A percentile compares a stretch with the other conserved stretches of the same genome.
phyloP scores from a whole-genome alignment of 2,329 filamentous ascomycete species.

The Microdochium paspali region DNA sequence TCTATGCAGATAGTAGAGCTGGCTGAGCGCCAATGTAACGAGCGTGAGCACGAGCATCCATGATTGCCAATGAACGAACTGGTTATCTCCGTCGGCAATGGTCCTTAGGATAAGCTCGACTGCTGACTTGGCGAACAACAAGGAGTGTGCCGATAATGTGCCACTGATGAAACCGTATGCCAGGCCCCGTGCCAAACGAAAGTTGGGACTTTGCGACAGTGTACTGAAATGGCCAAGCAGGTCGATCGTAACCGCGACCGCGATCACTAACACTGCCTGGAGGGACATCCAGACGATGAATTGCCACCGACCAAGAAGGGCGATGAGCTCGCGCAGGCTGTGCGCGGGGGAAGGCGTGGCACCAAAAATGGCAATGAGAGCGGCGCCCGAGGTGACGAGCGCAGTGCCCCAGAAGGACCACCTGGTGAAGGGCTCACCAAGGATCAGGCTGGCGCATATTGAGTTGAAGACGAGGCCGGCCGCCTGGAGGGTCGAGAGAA shows the following conservation, averaged over 20 bases:
- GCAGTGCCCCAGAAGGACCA: constrained; percentile 88
- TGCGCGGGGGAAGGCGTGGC: constrained; percentile 91
- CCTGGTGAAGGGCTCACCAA: constrained; percentile 87
- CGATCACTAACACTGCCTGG: constrained; percentile 63
- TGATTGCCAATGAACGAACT: constrained; percentile 91
- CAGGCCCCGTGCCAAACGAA: constrained; percentile 72
- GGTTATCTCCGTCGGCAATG: constrained; percentile 75
- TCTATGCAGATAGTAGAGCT: constrained; percentile 91
- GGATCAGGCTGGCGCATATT: constrained; percentile 86
- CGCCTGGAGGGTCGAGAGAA: constrained; percentile 89
- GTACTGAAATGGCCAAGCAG: constrained; percentile 40
- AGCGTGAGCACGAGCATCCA: constrained; percentile 85
- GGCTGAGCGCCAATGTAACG: constrained; percentile 71
- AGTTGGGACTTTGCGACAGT: constrained; percentile 50
- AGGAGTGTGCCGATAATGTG: constrained; percentile 84
- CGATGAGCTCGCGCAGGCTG: constrained; percentile 71
- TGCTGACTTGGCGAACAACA: constrained; percentile 90
- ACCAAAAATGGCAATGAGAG: constrained; percentile 88
- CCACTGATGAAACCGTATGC: constrained; percentile 85
- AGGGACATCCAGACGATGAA: constrained; percentile 87
- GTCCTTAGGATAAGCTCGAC: constrained; percentile 89
- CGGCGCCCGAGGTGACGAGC: constrained; percentile 79
- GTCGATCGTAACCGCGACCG: constrained; percentile 56
- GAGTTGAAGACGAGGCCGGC: constrained; percentile 98
- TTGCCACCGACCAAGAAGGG: constrained; percentile 59